These are phyloP conservation scores for Bruguiera hainesii DNA, from an alignment of 441 rosid species.

Conservation along the genomic window DNA sequence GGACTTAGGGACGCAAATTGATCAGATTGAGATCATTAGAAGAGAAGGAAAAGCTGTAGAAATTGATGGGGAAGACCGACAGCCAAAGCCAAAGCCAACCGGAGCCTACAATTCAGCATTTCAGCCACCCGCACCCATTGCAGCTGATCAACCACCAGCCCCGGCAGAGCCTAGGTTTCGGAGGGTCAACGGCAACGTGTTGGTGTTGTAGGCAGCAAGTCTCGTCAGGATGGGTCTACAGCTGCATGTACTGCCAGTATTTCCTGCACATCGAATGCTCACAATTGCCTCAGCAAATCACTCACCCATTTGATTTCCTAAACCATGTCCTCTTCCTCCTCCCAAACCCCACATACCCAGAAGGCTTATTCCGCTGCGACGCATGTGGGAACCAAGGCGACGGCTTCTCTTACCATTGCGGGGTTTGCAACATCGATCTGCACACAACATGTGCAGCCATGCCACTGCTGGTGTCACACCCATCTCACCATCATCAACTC, in stretches of 20 bases:
- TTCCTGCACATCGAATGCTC: conserved; percentile 37
- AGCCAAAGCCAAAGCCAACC: conserved; percentile 12
- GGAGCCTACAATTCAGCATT: conserved; percentile 32
- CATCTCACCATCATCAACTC: conserved; percentile 40
- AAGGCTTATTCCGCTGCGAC: conserved; percentile 30
- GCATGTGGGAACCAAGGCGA: conserved; percentile 37
- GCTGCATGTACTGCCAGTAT: conserved; percentile 29
- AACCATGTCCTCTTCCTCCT: conserved; percentile 33
- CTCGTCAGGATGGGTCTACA: conserved; percentile 22
- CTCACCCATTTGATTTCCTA: conserved; percentile 35
- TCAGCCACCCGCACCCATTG: conserved; percentile 42
- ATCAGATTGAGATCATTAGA: too few species aligned
- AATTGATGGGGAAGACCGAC: conserved; percentile 27
- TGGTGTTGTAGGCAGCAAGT: conserved; percentile 32
- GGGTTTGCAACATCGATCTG: conserved; percentile 35
- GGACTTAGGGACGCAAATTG: too few species aligned
- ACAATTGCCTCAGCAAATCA: conserved; percentile 34
- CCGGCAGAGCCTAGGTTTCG: conserved; percentile 15
- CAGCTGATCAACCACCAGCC: conserved; percentile 17
- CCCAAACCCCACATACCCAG: conserved; percentile 26
- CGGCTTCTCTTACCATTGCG: conserved; percentile 44
- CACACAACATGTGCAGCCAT: conserved; percentile 39
- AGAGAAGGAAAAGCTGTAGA: background rate
- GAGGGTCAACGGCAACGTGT: conserved; percentile 11
- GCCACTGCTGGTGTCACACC: conserved; percentile 32